Evolutionary conservation across 768 basidiomycete species (phyloP), one percentile per base, ranked within the genome.

Genomic region (Crassisporium funariophilum): DNA sequence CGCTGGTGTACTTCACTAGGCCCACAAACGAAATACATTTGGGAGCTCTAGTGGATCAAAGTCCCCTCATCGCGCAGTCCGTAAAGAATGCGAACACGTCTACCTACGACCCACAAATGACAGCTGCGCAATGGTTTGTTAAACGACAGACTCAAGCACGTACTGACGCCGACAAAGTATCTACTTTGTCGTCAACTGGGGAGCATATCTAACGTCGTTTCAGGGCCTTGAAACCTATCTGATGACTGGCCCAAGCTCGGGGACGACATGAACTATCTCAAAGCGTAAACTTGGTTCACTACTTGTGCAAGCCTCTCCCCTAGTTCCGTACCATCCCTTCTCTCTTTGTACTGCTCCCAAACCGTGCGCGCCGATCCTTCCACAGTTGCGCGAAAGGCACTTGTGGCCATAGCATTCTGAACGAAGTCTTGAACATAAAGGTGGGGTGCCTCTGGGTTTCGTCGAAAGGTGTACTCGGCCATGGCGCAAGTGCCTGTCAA

Each of bases 1-100:
- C 82, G 9, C 67, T 83, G 12, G 81, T 82, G 0, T 84, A 76
- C 61, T 83, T 84, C 64, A 77, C 74, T 1, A 73, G 83, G 22
- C 82, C 82, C 0, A 75, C 71, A 1, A 70, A 79, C 57, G 67
- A 71, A 5, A 65, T 72, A 25, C 47, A 68, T 2, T 73, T 83
- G 8, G 70, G 67, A 17, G 70, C 81, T 4, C 61, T 83, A 20
- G 57, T 63, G 2, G 67, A 77, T 11, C 62, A 74, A 6, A 82
- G 79, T 41, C 44, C 63, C 0, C 29, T 73, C 4, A 72, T 84
- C n/a, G 71, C 71, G 9, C 69, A 74, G 4, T 70, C 78, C 6
- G 67, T 65, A 8, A 62, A 55, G 35, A 60, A 52, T 11, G 13
- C 55, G 0, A 57, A 67, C 5, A 52, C 47, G 9, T 36, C 22